Base-by-base conservation (phyloP, 768 basidiomycete genomes). In the Rhizopogon rudus region DNA sequence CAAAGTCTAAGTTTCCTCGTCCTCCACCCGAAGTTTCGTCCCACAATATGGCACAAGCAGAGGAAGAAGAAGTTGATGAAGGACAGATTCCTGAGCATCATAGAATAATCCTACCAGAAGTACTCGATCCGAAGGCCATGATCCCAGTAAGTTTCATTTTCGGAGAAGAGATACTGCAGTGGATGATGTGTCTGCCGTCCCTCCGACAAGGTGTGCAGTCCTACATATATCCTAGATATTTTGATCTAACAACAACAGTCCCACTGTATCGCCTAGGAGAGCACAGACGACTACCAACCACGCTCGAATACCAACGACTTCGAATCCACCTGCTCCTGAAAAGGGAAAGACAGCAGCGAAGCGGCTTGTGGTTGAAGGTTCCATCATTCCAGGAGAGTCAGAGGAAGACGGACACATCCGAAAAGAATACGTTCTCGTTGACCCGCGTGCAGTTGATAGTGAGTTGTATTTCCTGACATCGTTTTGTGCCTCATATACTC, bases 361-460 rank as follows among this genome's bases (percentile, higher is more conserved):
- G 33, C 64, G 66, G 5, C 60, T 80, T 3, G 73, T 82, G 0
- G 81, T 84, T 40, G 78, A 82, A 40, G 83, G 79, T 2, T 90
- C 88, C 0, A 68, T 81, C 54, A 91, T 91, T 51, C 89, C 89
- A 10, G 90, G 90, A 3, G 89, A 92, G 67, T 87, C 85, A 0
- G 90, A 91, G 64, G 89, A 92, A 64, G 89, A 91, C 64, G 88
- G 88, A 0, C 74, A 85, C 49, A 76, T 92, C 48, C 79, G 87
- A 51, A 80, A 84, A 58, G 95, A 98, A 64, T 98, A 99, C 62
- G 96, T 98, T 0, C 81, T 99, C 1, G 91, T 98, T 1, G 93
- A 98, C 68, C 83, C 81, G 53, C 79, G 87, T 49, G 82, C 93
- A 3, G 88, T 96, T 1, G 96, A 98, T 74, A 95, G 95, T 90